Conservation (phyloP, 768 basidiomycete species). For the Hericium rajendrae region DNA sequence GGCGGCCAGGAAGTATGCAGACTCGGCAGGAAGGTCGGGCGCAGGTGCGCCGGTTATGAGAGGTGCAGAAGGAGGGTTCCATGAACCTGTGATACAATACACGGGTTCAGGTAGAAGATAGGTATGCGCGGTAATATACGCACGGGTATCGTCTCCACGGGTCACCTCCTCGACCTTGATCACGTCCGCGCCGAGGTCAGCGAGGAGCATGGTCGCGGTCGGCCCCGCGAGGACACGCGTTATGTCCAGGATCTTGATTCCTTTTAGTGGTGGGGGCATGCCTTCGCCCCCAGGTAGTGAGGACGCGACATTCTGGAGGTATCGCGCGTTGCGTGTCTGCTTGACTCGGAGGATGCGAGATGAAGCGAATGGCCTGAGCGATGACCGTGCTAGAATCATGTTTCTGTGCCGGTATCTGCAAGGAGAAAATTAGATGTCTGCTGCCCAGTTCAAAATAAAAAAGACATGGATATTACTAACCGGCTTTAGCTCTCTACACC, state of each 20-base stretch:
- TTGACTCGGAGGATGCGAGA: no score
- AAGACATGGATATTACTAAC: no score
- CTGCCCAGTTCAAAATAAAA: no score
- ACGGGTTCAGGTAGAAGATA: background rate
- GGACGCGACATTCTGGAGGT: background rate
- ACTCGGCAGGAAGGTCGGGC: slow-evolving; percentile 74
- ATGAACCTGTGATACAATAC: slow-evolving; percentile 17
- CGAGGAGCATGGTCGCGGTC: slow-evolving; percentile 88
- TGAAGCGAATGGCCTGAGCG: no score
- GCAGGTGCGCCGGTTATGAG: slow-evolving; percentile 32
- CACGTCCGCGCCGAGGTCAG: slow-evolving; percentile 86
- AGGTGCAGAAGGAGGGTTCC: slow-evolving; percentile 32
- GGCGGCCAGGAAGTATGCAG: slow-evolving; percentile 83
- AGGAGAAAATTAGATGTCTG: no score
- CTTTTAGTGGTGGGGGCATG: slow-evolving; percentile 71
- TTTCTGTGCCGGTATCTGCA: no score
- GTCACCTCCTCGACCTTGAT: slow-evolving; percentile 81
- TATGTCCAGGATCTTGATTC: slow-evolving; percentile 78
- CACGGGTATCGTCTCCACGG: slow-evolving; percentile 85
- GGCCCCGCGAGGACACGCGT: slow-evolving; percentile 90
- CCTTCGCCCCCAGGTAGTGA: slow-evolving; percentile 23
- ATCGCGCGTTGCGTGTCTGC: background rate
- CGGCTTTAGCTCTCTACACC: no score
- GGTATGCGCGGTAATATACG: slow-evolving; percentile 13
- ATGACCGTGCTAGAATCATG: no score